Evolutionary conservation across 1,139 yeast species (phyloP).

Genomic region (Debaryomyces singareniensis): DNA sequence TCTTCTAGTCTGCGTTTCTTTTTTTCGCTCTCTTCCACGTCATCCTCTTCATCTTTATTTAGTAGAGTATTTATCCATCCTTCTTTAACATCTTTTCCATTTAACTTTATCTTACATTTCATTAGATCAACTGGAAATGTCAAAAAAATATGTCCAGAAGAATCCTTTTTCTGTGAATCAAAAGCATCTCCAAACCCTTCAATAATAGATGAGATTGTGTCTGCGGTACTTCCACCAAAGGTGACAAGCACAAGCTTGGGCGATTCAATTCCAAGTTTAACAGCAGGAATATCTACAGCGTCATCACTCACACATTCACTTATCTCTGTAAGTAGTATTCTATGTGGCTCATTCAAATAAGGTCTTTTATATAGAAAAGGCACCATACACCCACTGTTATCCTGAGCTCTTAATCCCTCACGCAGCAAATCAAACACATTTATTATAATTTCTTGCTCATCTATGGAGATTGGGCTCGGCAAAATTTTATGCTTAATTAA

Average conservation of each 20-base stretch:
- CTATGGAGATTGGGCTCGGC: conserved; percentile 43
- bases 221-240: no score
- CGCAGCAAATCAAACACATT: conserved; percentile 41
- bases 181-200: no score
- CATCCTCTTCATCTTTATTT: not conserved
- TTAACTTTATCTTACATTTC: conserved; percentile 25
- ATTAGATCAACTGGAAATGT: conserved; percentile 19
- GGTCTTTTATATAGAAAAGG: conserved; percentile 53
- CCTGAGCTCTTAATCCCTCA: conserved; percentile 30
- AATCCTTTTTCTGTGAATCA: no score
- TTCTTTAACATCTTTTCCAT: conserved; percentile 30
- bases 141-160: no score
- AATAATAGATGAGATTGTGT: no score
- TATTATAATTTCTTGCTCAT: conserved; percentile 50
- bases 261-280: no score
- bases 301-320: no score
- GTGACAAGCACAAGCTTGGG: no score
- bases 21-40: not conserved
- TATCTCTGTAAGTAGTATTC: conserved; percentile 55
- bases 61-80: conserved; percentile 19
- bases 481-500: conserved; percentile 48
- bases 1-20: conserved; percentile 1
- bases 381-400: conserved; percentile 15
- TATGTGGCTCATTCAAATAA: conserved; percentile 26
- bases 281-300: no score